Evolutionary conservation across 2,329 filamentous ascomycete genomes (phyloP), one percentile per base, ranked within the genome.

Genomic region (Arthrocladium fulminans): DNA sequence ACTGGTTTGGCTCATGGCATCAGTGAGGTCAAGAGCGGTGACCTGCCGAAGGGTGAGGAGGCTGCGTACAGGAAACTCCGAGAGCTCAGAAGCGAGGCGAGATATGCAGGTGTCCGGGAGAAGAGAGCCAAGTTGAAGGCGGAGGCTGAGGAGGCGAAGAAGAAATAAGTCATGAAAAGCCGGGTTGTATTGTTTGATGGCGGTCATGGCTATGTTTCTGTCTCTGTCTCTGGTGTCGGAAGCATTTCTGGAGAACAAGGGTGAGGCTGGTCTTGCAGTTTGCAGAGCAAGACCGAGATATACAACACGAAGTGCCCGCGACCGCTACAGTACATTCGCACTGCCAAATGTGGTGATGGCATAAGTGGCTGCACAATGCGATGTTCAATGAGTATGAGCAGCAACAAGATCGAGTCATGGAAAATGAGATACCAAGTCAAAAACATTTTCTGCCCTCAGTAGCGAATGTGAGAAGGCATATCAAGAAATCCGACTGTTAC

Each of bases 101-200:
- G 89, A 71, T 76, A 85, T 66, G 72, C 79, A 58, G 92, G 92
- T 73, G 79, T 79, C 66, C 83, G 88, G 70, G 89, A 94, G 80
- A 97, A 97, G 88, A 84, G 92, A 67, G 83, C 78, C 63, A 86
- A 84, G 79, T 86, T 87, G 65, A 90, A 83, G 67, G 82, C 81
- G 29, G 79, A 84, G 29, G 80, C 83, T 61, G 79, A 79, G 51
- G 75, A 77, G 56, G 69, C 69, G 54, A 66, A 74, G 59, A 78
- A 72, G 63, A 69, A 73, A 70, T 72, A 72, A 65, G 41, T 27
- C 13, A 44, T 5, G 13, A 13, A 12, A 22, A 20, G 17, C 7
- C 8, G 19, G 19, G 37, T 8, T 22, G 19, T 8, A 41, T 24
- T 41, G 7, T 13, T 25, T 6, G 10, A 13, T 25, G 40, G 10